Base-by-base conservation (phyloP, 2,329 filamentous ascomycete genomes). In the Trichoderma sp. region DNA sequence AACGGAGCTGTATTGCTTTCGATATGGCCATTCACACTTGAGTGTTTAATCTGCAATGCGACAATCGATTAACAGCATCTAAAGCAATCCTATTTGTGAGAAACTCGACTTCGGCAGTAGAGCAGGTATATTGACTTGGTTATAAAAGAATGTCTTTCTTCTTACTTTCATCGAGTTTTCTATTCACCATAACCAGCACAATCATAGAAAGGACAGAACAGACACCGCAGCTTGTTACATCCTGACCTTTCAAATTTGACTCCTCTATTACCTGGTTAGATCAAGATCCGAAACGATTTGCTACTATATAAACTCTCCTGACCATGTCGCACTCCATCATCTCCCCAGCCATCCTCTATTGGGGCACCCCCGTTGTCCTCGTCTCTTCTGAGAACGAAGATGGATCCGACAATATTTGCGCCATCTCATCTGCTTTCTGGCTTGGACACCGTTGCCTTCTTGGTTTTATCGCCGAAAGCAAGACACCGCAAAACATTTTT, bases 391-490 rank as follows among this genome's bases (percentile, higher is more conserved):
- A 75, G 53, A 83, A 83, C 68, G 74, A 77, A 70, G 80, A 83
- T 67, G 76, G 75, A 6, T 79, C 77, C 4, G 70, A 71, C 70
- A 83, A 83, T 69, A 78, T 83, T 56, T 74, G 73, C 8, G 77
- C 81, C 9, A 81, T 82, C 67, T 83, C 81, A 17, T 82, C 80
- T 6, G 80, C 78, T 22, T 83, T 76, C 73, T 84, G 81, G 81
- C 76, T 83, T 12, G 78, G 78, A 5, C 73, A 80, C 68, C 77
- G 77, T 13, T 83, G 80, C 72, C 73, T 83, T 71, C 76, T 83
- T 5, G 81, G 81, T 2, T 74, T 83, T 3, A 74, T 42, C 6
- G 72, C 76, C 9, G 70, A 67, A 17, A 76, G 75, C 52, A 76
- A 81, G 67, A 82, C 81, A 0, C 76, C 80, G 0, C 61, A 74